Evolutionary conservation across 768 basidiomycete genomes (phyloP), one percentile per base, ranked within the genome.

Genomic region (Strobilomyces echinocephalus): DNA sequence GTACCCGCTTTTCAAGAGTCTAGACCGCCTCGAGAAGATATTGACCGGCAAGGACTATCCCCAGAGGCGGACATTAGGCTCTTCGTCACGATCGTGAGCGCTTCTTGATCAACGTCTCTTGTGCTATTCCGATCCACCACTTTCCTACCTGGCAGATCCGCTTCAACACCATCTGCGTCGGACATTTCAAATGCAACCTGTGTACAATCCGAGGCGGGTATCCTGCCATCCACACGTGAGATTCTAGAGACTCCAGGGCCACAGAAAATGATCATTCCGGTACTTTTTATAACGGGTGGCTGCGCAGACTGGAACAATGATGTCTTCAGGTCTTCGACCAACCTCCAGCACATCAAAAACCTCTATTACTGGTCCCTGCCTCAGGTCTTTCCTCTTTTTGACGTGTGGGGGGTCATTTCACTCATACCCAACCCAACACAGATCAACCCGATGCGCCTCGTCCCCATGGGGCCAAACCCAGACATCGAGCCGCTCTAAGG

Each of bases 141-240:
- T 21, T 7, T 24, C 28, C 2, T 12, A 9, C 30, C 6, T 30
- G 3, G 7, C 30, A 91, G 88, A 74, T 91, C 56, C 90, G 92
- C 33, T 95, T 94, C 71, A 93, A 95, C 62, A 84, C 87, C 1
- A 94, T 88, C 16, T 97, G 97, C 69, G 79, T 87, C 43, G 83
- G 86, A 0, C 91, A 93, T 68, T 98, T 98, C 80, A 97, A 97
- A 63, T 95, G 91, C 74, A 94, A 95, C 75, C 67, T 91, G 58
- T 83, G 86, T 30, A 84, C 80, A 38, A 89, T 97, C 65, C 90
- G 95, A 20, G 75, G 84, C 63, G 88, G 88, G 7, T 98, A 94
- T 69, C 94, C 95, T 20, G 79, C 83, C 44, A 80, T 97, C 47
- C 80, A 97, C 72, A 65, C 67, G 83, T 63, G 30, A 58, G 58